Evolutionary conservation across 345 rosid genomes (phyloP).

Genomic region (Adansonia digitata): DNA sequence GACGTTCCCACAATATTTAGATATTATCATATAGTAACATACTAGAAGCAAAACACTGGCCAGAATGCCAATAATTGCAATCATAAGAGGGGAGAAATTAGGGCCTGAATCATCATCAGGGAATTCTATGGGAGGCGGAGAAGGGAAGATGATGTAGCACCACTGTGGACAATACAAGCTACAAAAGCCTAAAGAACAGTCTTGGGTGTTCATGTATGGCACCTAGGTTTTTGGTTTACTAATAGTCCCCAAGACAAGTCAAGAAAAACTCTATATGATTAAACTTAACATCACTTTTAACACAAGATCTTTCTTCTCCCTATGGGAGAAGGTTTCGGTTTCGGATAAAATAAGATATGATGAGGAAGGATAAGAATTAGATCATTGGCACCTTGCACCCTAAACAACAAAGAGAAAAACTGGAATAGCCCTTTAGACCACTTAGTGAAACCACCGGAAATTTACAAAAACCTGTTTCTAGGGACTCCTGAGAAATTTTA

Average conservation of each 20-base stretch:
- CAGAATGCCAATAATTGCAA: constrained; percentile 68
- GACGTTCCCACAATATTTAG: constrained; percentile 51
- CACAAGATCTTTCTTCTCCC: background rate
- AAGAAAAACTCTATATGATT: background rate
- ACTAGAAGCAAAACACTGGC: constrained; percentile 79
- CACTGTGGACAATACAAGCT: constrained; percentile 76
- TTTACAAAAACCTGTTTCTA: background rate
- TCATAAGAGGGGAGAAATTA: constrained; percentile 72
- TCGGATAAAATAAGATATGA: no score
- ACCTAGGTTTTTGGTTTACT: constrained; percentile 43
- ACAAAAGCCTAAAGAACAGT: constrained; percentile 76
- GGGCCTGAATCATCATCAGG: constrained; percentile 43
- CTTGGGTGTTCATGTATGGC: constrained; percentile 52
- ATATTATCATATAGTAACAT: constrained; percentile 66
- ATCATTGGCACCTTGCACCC: background rate
- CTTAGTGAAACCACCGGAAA: background rate
- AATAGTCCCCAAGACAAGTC: constrained; percentile 30
- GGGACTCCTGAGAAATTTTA: background rate
- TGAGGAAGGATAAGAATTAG: background rate
- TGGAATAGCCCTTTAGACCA: background rate
- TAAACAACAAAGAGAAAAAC: background rate
- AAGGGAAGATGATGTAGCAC: constrained; percentile 69
- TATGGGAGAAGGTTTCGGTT: no score
- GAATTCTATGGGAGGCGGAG: constrained; percentile 43
- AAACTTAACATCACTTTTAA: background rate